phyloP scores from a whole-genome alignment of 2,329 filamentous ascomycete genomes.

The Colletotrichum liaoningense region DNA sequence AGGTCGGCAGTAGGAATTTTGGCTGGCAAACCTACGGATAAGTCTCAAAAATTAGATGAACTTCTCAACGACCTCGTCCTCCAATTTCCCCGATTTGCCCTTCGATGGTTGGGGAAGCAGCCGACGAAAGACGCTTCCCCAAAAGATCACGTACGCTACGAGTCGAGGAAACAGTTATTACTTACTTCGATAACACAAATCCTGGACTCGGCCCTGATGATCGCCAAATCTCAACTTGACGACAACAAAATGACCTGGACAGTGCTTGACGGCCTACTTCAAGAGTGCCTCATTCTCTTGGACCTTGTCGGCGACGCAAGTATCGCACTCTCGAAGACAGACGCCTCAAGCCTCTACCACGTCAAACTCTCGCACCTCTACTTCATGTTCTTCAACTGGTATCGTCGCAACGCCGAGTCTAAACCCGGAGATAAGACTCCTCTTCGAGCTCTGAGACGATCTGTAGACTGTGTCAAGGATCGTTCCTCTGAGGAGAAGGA shows the following conservation, averaged over 20 bases:
- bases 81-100: conserved; percentile 69
- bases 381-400: conserved; percentile 62
- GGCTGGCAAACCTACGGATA: neutral
- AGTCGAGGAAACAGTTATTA: conserved; percentile 67
- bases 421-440: conserved; percentile 55
- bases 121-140: conserved; percentile 62
- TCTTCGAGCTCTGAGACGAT: conserved; percentile 70
- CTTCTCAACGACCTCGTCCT: conserved; percentile 68
- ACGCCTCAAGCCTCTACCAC: conserved; percentile 58
- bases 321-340: conserved; percentile 39
- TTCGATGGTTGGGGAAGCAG: conserved; percentile 71
- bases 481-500: conserved; percentile 66
- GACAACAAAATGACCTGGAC: conserved; percentile 63
- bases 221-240: conserved; percentile 65
- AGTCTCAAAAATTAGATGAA: conserved; percentile 38
- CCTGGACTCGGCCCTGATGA: conserved; percentile 70
- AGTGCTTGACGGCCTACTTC: conserved; percentile 65
- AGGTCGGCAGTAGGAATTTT: conserved; percentile 65
- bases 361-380: conserved; percentile 80
- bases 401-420: conserved; percentile 45
- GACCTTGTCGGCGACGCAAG: conserved; percentile 60
- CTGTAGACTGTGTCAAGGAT: conserved; percentile 70
- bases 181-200: conserved; percentile 64
- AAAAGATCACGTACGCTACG: conserved; percentile 70
- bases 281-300: conserved; percentile 66